Conservation (phyloP, 176 grass and related monocot species). For the Aegilops speltoides region DNA sequence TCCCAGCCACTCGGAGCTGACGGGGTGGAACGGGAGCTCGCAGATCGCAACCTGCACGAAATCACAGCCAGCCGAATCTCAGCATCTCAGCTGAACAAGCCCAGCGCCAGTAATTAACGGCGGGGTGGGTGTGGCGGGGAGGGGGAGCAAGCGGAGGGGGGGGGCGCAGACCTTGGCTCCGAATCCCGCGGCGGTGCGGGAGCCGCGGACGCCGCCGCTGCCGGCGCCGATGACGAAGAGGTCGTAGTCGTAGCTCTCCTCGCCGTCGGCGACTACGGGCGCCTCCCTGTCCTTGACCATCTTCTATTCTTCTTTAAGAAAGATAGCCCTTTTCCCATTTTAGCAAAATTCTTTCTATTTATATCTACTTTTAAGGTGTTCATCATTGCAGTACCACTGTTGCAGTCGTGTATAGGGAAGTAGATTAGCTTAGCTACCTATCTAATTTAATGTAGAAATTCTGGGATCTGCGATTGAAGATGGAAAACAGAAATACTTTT, state of each 20-base stretch:
- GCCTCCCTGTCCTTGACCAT: constrained; percentile 67
- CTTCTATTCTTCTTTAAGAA: constrained; percentile 33
- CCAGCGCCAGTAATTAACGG: no score
- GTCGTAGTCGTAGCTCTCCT: constrained; percentile 63
- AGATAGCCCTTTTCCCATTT: neutral
- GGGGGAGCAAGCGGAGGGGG: no score
- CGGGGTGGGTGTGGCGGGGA: neutral
- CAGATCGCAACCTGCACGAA: constrained; percentile 76
- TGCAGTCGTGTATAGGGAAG: neutral
- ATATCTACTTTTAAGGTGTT: no score
- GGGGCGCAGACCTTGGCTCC: constrained; percentile 62
- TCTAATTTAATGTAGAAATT: no score
- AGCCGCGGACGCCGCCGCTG: constrained; percentile 87
- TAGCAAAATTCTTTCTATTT: neutral
- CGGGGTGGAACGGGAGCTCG: constrained; percentile 95
- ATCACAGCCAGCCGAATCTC: neutral
- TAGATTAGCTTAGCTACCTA: neutral
- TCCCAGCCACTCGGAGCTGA: constrained; percentile 80
- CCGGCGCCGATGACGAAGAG: constrained; percentile 94
- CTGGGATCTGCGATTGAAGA: no score
- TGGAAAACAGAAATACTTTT: no score
- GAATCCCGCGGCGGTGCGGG: constrained; percentile 70
- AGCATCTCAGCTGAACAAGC: neutral
- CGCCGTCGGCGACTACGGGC: constrained; percentile 20
- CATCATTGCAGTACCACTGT: no score